These are phyloP conservation scores for Entomortierella beljakovae DNA, from an alignment of 192 early-diverging fungal species.

Conservation along the genomic window DNA sequence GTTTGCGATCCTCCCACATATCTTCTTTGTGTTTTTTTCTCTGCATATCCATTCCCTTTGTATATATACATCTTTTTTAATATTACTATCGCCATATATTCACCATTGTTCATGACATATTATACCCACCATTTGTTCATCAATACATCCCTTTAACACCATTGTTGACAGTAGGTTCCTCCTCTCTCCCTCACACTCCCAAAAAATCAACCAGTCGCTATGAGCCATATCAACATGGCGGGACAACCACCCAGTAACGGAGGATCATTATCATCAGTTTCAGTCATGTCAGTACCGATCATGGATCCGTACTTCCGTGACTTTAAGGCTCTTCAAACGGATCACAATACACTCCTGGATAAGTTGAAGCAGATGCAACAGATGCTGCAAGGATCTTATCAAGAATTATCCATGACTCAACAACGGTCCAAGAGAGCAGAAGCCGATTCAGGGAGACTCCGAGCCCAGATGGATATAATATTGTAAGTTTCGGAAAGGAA, in stretches of 20 bases:
- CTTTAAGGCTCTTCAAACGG: conserved; percentile 19
- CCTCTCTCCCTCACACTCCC: no score
- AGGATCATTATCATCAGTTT: background rate
- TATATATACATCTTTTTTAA: no score
- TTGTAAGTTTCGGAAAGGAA: conserved; percentile 15
- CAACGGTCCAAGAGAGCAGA: conserved; percentile 33
- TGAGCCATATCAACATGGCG: background rate
- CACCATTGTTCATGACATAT: no score
- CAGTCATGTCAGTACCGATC: conserved; percentile 33
- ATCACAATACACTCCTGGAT: conserved; percentile 10
- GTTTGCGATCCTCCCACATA: no score
- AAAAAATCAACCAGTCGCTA: background rate
- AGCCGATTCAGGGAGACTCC: conserved; percentile 14
- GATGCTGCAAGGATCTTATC: conserved; percentile 24
- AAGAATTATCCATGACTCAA: conserved; percentile 29
- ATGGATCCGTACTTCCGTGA: conserved; percentile 33
- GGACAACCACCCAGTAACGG: background rate
- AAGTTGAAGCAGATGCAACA: conserved; percentile 40
- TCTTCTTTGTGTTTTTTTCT: no score
- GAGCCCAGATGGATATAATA: conserved; percentile 22
- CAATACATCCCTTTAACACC: no score
- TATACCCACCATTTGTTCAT: no score
- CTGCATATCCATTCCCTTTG: no score
- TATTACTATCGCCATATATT: no score
- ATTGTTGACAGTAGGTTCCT: no score